These are phyloP conservation scores for Aphanomyces cochlioides DNA, from an alignment of 352 stramenopile genomes.

Conservation along the genomic window DNA sequence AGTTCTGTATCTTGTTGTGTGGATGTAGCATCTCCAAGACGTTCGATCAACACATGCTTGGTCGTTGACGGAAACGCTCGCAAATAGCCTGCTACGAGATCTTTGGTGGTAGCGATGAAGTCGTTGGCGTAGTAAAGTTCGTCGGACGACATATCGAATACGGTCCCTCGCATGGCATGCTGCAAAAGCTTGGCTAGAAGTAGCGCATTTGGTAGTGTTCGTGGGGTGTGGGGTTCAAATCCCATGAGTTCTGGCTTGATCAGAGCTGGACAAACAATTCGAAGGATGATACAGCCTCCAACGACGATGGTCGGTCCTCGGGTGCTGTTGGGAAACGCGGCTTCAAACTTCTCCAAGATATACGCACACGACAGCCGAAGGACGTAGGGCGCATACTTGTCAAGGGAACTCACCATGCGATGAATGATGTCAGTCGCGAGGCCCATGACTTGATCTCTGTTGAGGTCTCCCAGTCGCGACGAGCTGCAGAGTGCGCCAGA, in stretches of 20 bases:
- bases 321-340: conserved; percentile 59
- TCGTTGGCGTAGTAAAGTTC: conserved; percentile 27
- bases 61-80: conserved; percentile 15
- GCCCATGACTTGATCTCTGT: conserved; percentile 40
- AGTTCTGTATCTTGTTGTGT: neutral
- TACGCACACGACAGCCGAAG: conserved; percentile 68
- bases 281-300: conserved; percentile 66
- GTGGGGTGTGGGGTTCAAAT: conserved; percentile 52
- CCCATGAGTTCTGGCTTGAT: conserved; percentile 81
- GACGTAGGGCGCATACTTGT: conserved; percentile 61
- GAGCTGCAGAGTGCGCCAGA: conserved; percentile 71
- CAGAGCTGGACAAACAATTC: conserved; percentile 68
- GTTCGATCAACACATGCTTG: neutral
- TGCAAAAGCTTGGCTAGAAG: conserved; percentile 82
- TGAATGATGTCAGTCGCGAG: conserved; percentile 64
- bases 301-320: conserved; percentile 67
- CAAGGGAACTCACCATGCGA: conserved; percentile 62
- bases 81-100: conserved; percentile 22
- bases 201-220: conserved; percentile 52
- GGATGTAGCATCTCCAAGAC: neutral
- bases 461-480: conserved; percentile 42
- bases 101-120: conserved; percentile 20
- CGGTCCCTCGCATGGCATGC: conserved; percentile 61
- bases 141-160: conserved; percentile 28
- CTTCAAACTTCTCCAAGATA: conserved; percentile 65